Evolutionary conservation across 2,329 filamentous ascomycete species (phyloP).

Genomic region (Aaosphaeria arxii): DNA sequence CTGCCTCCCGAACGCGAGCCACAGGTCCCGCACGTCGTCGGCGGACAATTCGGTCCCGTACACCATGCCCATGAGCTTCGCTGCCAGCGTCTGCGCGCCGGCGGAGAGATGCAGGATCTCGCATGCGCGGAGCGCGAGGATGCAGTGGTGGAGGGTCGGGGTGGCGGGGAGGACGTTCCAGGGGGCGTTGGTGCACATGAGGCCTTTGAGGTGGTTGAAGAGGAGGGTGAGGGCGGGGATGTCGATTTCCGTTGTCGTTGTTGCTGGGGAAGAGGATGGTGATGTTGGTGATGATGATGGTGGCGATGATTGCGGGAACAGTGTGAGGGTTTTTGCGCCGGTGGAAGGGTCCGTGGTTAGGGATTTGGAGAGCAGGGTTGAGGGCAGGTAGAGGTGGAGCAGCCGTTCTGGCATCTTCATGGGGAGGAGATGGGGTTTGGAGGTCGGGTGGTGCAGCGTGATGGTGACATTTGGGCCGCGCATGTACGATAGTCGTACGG

Average conservation of each 20-base stretch:
- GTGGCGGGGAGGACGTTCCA: neutral
- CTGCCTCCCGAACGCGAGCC: neutral
- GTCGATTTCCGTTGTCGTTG: neutral
- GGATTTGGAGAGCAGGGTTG: neutral
- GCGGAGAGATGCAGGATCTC: neutral
- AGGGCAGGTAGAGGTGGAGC: neutral
- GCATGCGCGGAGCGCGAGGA: neutral
- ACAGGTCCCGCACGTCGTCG: neutral
- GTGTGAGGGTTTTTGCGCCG: neutral
- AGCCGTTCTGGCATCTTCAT: neutral
- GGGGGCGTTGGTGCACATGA: neutral
- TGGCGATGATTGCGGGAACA: neutral
- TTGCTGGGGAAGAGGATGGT: too few species aligned
- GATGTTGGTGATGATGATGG: too few species aligned
- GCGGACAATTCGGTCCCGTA: neutral
- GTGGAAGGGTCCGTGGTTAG: neutral
- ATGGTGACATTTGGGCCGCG: too few species aligned
- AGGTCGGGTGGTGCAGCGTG: too few species aligned
- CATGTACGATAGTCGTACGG: too few species aligned
- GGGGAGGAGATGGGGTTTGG: neutral
- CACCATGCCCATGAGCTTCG: neutral
- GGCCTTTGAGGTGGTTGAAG: neutral
- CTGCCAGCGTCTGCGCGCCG: neutral
- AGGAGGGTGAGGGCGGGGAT: neutral
- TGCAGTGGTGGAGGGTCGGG: neutral